Evolutionary conservation across 768 basidiomycete genomes (phyloP).

Genomic region (Leccinum boreale): DNA sequence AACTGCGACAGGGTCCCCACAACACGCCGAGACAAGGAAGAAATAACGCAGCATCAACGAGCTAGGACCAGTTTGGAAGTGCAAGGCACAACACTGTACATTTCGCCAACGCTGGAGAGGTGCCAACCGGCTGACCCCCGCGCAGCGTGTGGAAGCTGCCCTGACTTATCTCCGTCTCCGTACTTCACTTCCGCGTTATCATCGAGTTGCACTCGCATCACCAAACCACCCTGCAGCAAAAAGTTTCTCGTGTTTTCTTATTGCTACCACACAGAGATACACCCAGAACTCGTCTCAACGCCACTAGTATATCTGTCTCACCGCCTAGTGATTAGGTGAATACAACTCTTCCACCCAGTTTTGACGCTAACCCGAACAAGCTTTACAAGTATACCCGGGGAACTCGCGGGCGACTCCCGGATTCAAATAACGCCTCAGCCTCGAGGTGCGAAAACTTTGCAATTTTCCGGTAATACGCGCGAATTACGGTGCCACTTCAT

Average conservation of each 20-base stretch:
- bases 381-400: background rate
- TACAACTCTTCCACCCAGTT: background rate
- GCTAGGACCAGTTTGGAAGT: conserved; percentile 10
- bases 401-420: background rate
- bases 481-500: conserved; percentile 1
- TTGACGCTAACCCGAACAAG: background rate
- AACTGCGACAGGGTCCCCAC: conserved; percentile 1
- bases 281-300: background rate
- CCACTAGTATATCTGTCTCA: conserved; percentile 1
- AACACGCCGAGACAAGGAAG: conserved; percentile 19
- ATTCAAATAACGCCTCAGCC: background rate
- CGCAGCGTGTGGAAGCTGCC: conserved; percentile 12
- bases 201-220: background rate
- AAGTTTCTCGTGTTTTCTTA: background rate
- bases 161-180: conserved; percentile 21
- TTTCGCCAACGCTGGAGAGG: background rate
- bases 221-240: conserved; percentile 1
- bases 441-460: conserved; percentile 11
- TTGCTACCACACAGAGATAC: background rate
- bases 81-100: conserved; percentile 3
- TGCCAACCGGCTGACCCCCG: background rate
- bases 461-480: conserved; percentile 7
- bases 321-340: background rate
- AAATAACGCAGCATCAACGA: conserved; percentile 1
- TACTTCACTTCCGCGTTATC: conserved; percentile 18